Evolutionary conservation across 352 stramenopile species (phyloP), one percentile per base, ranked within the genome.

Genomic region (Phytophthora tubulina): DNA sequence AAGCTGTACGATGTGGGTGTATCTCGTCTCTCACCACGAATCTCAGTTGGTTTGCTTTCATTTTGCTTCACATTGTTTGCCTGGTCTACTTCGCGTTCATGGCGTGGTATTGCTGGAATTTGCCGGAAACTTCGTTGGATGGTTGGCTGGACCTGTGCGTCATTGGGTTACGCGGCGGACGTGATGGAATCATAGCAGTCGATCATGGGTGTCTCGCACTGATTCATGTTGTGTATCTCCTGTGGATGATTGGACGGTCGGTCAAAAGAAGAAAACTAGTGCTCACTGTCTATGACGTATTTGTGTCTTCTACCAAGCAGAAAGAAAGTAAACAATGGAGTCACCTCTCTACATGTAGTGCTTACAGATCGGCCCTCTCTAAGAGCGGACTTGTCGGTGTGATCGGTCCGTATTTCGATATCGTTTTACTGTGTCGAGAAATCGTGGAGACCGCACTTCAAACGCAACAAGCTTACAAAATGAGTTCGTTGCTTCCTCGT

Each of bases 401-500:
- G 4, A 46, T 72, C 36, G 59, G 70, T 0, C 61, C 41, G 0
- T 67, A 72, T 27, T 78, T 78, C 3, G 73, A 81, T n/a, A 10
- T 57, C 1, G 41, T 79, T 6, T 17, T 77, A 10, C 41, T 80
- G 0, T 17, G 21, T 6, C 49, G 73, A 36, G 72, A 80, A 17
- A 50, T 62, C 10, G n/a, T 67, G 1, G 67, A 82, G 32, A 78
- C 68, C 2, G 36, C 66, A 14, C 39, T 80, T 4, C 72, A 80
- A 45, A 76, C 60, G 0, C 51, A 72, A 15, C 75, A 80, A 39
- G 71, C 63, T 0, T 76, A 63, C 21, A 63, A 68, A 0, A 70
- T 82, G 67, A 80, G 72, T 50, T 15, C 54, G 2, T 33, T 80
- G 9, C 65, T 82, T n/a, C 61, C 72, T 1, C 72, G 71, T 7